Evolutionary conservation across 305 asterid species (phyloP), one percentile per base, ranked within the genome.

Genomic region (Caryopteris hybrid): DNA sequence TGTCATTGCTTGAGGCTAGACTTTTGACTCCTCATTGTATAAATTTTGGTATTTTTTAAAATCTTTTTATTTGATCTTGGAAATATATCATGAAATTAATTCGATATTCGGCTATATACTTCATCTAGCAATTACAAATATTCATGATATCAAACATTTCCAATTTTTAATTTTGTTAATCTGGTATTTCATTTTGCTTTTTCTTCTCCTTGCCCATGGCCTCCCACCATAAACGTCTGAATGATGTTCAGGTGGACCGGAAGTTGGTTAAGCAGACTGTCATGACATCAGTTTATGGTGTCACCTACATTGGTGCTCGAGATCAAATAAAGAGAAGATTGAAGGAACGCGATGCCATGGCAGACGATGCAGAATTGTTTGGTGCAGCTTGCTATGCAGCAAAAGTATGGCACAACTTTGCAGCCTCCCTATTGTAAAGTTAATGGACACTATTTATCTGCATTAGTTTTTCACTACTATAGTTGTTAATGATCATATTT

Each of bases 281-380:
- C 64, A 90, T 90, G 97, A 90, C 97, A 76, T 90, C 97, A 70
- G 97, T 90, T 39, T 90, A 90, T 78, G 97, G 97, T 47, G 96
- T 90, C 60, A 90, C 96, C 12, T 87, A 81, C 64, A 75, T 84
- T 76, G 96, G 96, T 63, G 96, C 96, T 50, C 88, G 96, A 57
- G 95, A 90, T 76, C 96, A 90, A 70, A 90, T 90, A 63, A 85
- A 78, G 78, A 83, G 82, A 77, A 84, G 93, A 75, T 72, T 90
- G 68, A 87, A 84, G 78, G 96, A 90, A 75, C 93, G 96, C 41
- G 77, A 54, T 58, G 79, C 76, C 65, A 78, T 87, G 72, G 86
- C 73, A 17, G 95, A 89, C 23, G 85, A 85, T 57, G 39, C 78
- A 20, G 89, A 87, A 75, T 68, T 83, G 48, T 90, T 82, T 64